Conservation (phyloP, 345 rosid genomes). For the Geranium brycei region DNA sequence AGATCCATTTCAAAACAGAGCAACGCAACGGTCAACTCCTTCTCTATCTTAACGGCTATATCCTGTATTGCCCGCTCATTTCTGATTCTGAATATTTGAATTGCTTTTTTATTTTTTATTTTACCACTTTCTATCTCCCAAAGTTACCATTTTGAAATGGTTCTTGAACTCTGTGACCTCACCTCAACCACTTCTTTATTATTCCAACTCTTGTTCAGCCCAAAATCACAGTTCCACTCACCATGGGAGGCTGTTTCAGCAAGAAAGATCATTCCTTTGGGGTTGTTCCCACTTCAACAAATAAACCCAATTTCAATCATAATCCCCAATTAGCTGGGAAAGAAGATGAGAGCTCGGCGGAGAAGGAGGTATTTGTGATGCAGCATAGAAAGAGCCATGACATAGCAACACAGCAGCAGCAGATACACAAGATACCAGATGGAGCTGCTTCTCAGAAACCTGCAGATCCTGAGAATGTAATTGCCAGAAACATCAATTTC, state of each 20-base stretch:
- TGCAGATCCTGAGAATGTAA: not conserved
- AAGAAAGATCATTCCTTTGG: constrained; percentile 16
- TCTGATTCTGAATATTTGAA: too few species aligned
- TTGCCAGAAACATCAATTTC: not conserved
- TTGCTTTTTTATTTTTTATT: too few species aligned
- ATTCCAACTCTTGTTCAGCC: too few species aligned
- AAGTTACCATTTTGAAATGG: not conserved
- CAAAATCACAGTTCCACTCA: not conserved
- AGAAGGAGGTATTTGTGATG: constrained; percentile 9
- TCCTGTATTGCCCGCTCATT: not conserved
- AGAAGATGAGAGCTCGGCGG: constrained; percentile 22
- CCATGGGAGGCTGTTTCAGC: constrained; percentile 67
- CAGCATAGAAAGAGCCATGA: constrained; percentile 75
- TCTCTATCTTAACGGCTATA: not conserved
- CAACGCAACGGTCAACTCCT: too few species aligned
- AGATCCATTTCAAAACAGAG: too few species aligned
- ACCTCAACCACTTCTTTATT: not conserved
- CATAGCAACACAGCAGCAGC: constrained; percentile 25
- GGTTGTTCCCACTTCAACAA: not conserved
- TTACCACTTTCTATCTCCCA: not conserved
- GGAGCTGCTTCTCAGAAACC: not conserved
- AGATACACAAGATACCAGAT: constrained; percentile 3
- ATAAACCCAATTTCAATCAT: constrained; percentile 2
- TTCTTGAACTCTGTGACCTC: not conserved
- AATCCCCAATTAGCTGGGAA: constrained; percentile 4